These are phyloP conservation scores for Quercus ilex DNA, from an alignment of 306 rosid genomes.

Conservation along the genomic window DNA sequence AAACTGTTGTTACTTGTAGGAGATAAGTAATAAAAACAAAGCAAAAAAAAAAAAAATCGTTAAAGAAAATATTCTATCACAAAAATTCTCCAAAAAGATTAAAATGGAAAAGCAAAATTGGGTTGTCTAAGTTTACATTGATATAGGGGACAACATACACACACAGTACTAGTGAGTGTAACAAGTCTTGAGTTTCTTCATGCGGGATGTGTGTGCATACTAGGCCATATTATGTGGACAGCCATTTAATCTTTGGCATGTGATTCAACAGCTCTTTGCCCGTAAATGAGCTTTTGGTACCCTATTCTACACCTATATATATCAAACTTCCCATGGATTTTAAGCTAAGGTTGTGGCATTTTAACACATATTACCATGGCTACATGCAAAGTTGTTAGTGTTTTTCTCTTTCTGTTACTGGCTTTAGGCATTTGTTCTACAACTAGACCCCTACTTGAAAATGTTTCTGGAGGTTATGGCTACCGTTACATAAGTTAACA, in stretches of 20 bases:
- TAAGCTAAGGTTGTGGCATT: conserved; percentile 11
- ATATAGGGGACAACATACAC: conserved; percentile 63
- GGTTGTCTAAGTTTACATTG: neutral
- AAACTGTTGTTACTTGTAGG: too few relatives aligned
- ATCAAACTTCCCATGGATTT: conserved; percentile 16
- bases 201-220: neutral
- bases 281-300: conserved; percentile 14
- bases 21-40: too few relatives aligned
- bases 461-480: conserved; percentile 12
- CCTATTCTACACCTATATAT: conserved; percentile 29
- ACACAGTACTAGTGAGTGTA: conserved; percentile 27
- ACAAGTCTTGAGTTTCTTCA: neutral
- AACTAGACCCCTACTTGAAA: conserved; percentile 37
- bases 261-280: conserved; percentile 12
- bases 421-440: conserved; percentile 45
- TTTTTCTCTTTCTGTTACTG: conserved; percentile 28
- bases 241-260: conserved; percentile 15
- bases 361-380: conserved; percentile 30
- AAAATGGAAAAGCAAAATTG: neutral
- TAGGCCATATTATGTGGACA: neutral
- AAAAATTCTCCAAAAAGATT: too few relatives aligned
- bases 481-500: too few relatives aligned
- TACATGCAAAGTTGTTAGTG: conserved; percentile 16
- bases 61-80: neutral
- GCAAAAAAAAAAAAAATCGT: too few relatives aligned